Percentiles rank a stretch among this genome's conserved stretches.
These are phyloP conservation scores for Globisporangium iwayamae DNA, from an alignment of 352 stramenopile species.

Conservation along the genomic window DNA sequence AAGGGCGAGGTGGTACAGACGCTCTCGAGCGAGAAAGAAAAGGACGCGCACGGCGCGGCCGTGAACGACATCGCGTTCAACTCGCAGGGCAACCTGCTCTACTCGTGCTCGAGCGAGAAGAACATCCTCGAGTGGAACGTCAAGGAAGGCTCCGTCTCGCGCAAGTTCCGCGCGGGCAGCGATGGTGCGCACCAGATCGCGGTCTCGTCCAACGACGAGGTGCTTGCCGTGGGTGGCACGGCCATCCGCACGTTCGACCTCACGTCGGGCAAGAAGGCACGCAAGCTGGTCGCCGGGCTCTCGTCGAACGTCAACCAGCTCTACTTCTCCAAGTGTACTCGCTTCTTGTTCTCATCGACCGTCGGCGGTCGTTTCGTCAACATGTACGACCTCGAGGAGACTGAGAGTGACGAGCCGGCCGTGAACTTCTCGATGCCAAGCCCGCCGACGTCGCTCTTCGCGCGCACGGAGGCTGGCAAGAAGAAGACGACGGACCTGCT, in stretches of 20 bases:
- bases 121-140: constrained; percentile 80
- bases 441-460: constrained; percentile 46
- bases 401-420: constrained; percentile 60
- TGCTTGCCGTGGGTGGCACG: constrained; percentile 61
- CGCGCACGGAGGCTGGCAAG: constrained; percentile 35
- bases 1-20: constrained; percentile 60
- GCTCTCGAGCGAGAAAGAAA: constrained; percentile 43
- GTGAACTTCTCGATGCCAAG: constrained; percentile 76
- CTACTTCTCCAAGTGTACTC: constrained; percentile 53
- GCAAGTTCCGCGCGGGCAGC: constrained; percentile 56
- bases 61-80: constrained; percentile 75
- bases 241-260: constrained; percentile 75
- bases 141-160: constrained; percentile 39
- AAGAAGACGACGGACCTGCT: constrained; percentile 72
- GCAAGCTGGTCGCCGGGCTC: constrained; percentile 68
- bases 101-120: constrained; percentile 68
- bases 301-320: constrained; percentile 72
- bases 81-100: constrained; percentile 59
- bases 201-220: constrained; percentile 57
- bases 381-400: constrained; percentile 70
- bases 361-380: constrained; percentile 78
- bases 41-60: constrained; percentile 38
- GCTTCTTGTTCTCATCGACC: constrained; percentile 73
- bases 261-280: constrained; percentile 71
- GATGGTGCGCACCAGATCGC: constrained; percentile 62